These are phyloP conservation scores for Emmonsiellopsis sp. DNA, from an alignment of 2,329 filamentous ascomycete species.

Conservation along the genomic window DNA sequence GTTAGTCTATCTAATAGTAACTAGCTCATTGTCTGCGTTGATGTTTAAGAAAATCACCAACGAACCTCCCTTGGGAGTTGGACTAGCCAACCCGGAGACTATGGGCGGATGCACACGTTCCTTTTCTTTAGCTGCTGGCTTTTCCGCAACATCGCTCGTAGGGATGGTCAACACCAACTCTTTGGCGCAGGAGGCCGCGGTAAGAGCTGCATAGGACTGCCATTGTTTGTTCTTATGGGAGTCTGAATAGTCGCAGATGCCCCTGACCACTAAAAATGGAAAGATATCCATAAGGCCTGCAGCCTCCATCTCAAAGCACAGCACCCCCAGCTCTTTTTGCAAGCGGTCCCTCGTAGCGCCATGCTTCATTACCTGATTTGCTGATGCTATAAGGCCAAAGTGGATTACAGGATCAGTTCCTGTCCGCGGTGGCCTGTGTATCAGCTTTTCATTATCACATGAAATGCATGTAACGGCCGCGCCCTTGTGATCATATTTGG, in stretches of 20 bases:
- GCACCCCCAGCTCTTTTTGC: neutral
- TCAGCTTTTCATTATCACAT: neutral
- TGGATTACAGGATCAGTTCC: conserved; percentile 2
- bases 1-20: too few relatives aligned
- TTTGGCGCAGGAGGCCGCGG: conserved; percentile 8
- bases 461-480: neutral
- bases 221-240: conserved; percentile 20
- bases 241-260: conserved; percentile 5
- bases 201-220: conserved; percentile 15
- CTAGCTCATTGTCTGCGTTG: too few relatives aligned
- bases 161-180: conserved; percentile 1
- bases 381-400: conserved; percentile 6
- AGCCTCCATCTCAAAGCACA: conserved; percentile 2
- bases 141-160: neutral
- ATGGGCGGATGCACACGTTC: too few relatives aligned
- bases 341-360: conserved; percentile 9
- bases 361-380: conserved; percentile 7
- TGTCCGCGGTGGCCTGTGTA: neutral
- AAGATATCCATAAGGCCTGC: conserved; percentile 14
- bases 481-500: neutral
- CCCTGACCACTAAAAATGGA: conserved; percentile 29
- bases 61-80: too few relatives aligned
- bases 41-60: too few relatives aligned
- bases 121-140: too few relatives aligned
- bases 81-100: too few relatives aligned